A percentile compares a stretch with the other conserved stretches of the same genome.
phyloP scores from a whole-genome alignment of 306 rosid species.

The Benincasa hispida region DNA sequence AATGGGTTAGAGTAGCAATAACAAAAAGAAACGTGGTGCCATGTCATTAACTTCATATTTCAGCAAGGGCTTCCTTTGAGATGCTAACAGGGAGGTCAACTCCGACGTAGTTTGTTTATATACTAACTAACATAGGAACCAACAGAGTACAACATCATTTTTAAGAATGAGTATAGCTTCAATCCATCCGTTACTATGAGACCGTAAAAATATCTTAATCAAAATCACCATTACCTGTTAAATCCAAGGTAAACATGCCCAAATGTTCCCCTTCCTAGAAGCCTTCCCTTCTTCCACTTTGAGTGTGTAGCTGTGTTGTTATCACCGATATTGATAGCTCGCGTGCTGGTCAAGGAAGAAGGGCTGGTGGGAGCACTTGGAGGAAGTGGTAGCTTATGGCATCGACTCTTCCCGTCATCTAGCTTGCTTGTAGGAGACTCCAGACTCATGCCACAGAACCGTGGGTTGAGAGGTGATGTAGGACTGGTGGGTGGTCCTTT shows the following conservation, averaged over 20 bases:
- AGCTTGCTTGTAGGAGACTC: slow-evolving; percentile 71
- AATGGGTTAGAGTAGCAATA: slow-evolving; percentile 21
- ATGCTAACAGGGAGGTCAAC: neutral
- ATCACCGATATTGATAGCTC: slow-evolving; percentile 27
- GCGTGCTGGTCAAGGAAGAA: slow-evolving; percentile 32
- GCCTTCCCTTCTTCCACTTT: slow-evolving; percentile 90
- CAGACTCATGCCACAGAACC: slow-evolving; percentile 32
- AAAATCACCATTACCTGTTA: slow-evolving; percentile 44
- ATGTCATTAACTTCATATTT: neutral
- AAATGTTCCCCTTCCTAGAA: slow-evolving; percentile 89
- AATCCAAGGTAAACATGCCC: slow-evolving; percentile 93
- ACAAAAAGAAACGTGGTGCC: slow-evolving; percentile 1
- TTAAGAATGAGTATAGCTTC: neutral
- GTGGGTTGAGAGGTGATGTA: slow-evolving; percentile 76
- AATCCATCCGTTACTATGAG: neutral
- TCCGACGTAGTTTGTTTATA: neutral
- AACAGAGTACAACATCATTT: neutral
- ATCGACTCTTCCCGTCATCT: too few relatives aligned
- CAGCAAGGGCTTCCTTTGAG: neutral
- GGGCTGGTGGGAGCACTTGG: slow-evolving; percentile 95
- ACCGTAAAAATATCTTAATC: neutral
- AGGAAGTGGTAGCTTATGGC: slow-evolving; percentile 88
- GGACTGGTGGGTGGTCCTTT: slow-evolving; percentile 91
- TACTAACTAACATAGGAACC: neutral
- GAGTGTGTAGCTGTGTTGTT: slow-evolving; percentile 23